phyloP scores from a whole-genome alignment of 2,329 filamentous ascomycete species.

The Neofusicoccum cordaticola region DNA sequence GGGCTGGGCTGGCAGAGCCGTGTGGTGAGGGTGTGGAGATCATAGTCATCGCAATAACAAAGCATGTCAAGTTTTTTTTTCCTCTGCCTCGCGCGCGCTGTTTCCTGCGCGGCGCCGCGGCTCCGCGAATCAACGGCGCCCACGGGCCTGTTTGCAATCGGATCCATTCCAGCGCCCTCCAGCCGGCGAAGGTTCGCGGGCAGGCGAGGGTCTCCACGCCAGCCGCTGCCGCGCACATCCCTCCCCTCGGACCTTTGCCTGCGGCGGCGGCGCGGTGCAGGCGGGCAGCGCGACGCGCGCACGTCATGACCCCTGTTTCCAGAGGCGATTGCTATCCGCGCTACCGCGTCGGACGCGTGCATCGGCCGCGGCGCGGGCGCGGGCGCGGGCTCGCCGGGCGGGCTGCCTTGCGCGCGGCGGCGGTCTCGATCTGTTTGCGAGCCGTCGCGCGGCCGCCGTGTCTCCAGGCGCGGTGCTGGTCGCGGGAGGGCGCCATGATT shows the following conservation, averaged over 20 bases:
- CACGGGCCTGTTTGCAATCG: slow-evolving; percentile 5
- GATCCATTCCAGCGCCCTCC: slow-evolving; percentile 1
- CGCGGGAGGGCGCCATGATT: background rate
- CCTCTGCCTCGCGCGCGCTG: background rate
- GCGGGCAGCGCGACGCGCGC: background rate
- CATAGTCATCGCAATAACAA: background rate
- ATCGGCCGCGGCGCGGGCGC: slow-evolving; percentile 10
- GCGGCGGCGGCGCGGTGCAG: background rate
- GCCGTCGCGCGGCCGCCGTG: background rate
- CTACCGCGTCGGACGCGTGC: slow-evolving; percentile 11
- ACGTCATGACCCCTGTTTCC: slow-evolving; percentile 11
- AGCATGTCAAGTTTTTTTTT: background rate
- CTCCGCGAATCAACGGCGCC: slow-evolving; percentile 8
- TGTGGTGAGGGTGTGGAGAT: background rate
- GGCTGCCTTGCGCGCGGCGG: background rate
- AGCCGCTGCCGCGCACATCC: slow-evolving; percentile 12
- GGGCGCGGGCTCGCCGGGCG: background rate
- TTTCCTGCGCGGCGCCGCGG: background rate
- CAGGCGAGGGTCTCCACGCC: slow-evolving; percentile 6
- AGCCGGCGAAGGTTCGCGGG: background rate
- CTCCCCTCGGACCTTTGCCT: background rate
- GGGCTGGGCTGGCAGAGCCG: background rate
- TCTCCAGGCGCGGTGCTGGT: slow-evolving; percentile 1
- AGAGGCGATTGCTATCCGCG: slow-evolving; percentile 14
- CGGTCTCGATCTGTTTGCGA: slow-evolving; percentile 8